phyloP scores from a whole-genome alignment of 805 yeast genomes.

The Schizosaccharomyces osmophilus region DNA sequence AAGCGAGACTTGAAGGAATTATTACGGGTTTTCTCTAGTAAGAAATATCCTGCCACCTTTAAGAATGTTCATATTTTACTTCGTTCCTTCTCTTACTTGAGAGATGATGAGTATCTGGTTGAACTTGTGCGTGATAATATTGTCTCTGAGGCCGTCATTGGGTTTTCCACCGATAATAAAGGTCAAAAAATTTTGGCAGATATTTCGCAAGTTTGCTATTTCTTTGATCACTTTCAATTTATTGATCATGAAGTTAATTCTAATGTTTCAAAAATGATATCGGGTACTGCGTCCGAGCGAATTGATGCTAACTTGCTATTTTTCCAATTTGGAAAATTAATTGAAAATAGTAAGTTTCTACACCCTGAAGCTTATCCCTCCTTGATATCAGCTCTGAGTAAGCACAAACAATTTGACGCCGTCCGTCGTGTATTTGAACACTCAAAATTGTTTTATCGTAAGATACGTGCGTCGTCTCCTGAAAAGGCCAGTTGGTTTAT shows the following conservation, averaged over 20 bases:
- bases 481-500: neutral
- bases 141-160: neutral
- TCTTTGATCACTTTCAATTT: neutral
- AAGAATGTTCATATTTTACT: neutral
- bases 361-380: neutral
- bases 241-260: neutral
- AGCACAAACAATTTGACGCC: neutral
- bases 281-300: neutral
- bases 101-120: neutral
- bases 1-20: neutral
- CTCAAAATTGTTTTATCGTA: neutral
- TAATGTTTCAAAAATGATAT: neutral
- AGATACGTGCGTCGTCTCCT: neutral
- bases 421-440: neutral
- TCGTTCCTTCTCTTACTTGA: neutral
- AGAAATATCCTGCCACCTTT: neutral
- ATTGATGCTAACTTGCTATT: neutral
- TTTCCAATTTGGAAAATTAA: neutral
- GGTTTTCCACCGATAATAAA: neutral
- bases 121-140: neutral
- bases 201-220: neutral
- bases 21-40: neutral
- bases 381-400: neutral
- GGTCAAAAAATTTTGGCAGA: neutral
- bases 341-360: neutral